Base-by-base conservation (phyloP, 805 yeast genomes). In the Zygosaccharomyces lentus region DNA sequence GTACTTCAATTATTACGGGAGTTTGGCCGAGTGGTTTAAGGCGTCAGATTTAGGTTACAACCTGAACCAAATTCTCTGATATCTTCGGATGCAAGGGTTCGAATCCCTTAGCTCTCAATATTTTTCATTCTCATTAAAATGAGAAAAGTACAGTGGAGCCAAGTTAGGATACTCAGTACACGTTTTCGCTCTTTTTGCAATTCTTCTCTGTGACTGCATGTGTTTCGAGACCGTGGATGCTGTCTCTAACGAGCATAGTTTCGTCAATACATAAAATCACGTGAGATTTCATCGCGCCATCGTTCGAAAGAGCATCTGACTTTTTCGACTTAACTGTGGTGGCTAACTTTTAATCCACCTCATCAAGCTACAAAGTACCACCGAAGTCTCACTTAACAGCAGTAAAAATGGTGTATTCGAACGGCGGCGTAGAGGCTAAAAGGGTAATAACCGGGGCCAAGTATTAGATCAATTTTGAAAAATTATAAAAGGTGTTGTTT, bases 1-100 rank as follows among this genome's bases (percentile, higher is more conserved):
- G n/a, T n/a, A n/a, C n/a, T 3, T 25, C 12, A 25, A 4, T 25
- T 25, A 25, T 10, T 4, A 25, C 27, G 57, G 51, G 54, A 56
- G 59, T 56, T 55, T 57, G 61, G 61, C 61, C 61, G 61, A 57
- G 61, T 55, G 61, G 61, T 57, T 57, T 48, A 57, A 57, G 61
- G 61, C 61, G 61, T 57, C 59, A 56, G 61, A 56, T 57, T 57
- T 57, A 57, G 61, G 61, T 52, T 51, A 46, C 46, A 25, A 41
- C 36, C 49, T 25, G 37, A 41, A 43, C 37, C 47, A 47, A 53
- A 52, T 45, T 39, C 59, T 56, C 61, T 56, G 59, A 57, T 57
- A 54, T 57, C 61, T 56, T 45, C 58, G 59, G 61, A 57, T 54
- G 61, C 61, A 56, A 56, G 61, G 61, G 61, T 57, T 57, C 61